Percentiles rank a stretch among this genome's conserved stretches.
Conservation (phyloP, 148 eudicot species). For the Bassia scoparia region DNA sequence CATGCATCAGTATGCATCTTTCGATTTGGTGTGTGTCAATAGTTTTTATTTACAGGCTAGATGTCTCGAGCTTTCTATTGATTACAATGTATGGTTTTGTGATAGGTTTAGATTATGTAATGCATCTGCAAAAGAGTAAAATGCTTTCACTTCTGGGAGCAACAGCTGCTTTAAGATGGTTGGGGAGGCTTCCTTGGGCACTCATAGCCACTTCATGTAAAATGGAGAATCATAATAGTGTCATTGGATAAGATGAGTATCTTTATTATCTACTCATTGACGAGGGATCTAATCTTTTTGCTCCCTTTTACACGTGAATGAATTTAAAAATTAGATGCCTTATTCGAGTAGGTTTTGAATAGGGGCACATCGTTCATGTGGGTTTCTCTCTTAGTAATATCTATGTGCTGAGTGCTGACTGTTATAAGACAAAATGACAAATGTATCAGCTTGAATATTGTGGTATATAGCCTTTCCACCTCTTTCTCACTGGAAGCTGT, state of each 20-base stretch:
- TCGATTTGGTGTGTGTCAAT: background rate
- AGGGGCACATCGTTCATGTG: background rate
- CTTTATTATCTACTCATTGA: conserved; percentile 20
- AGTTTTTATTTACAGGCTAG: background rate
- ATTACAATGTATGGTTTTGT: conserved; percentile 9
- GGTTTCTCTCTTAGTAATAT: background rate
- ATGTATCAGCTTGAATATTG: background rate
- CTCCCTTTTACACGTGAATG: background rate
- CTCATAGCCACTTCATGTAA: conserved; percentile 78
- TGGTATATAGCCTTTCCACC: background rate
- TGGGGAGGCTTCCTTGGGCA: conserved; percentile 95
- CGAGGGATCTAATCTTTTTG: background rate
- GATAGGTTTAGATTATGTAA: conserved; percentile 81
- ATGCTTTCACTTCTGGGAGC: conserved; percentile 97
- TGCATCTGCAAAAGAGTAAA: conserved; percentile 85
- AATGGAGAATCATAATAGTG: conserved; percentile 97
- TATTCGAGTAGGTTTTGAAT: background rate
- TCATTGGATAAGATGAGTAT: conserved; percentile 95
- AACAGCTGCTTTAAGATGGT: conserved; percentile 81
- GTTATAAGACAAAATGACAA: background rate
- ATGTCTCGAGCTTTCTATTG: conserved; percentile 6
- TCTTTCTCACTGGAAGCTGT: background rate
- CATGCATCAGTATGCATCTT: background rate
- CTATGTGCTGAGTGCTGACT: background rate
- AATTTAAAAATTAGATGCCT: background rate